Evolutionary conservation across 73 alveolate genomes (phyloP), one percentile per base, ranked within the genome.

Genomic region (Uronychia setigera): DNA sequence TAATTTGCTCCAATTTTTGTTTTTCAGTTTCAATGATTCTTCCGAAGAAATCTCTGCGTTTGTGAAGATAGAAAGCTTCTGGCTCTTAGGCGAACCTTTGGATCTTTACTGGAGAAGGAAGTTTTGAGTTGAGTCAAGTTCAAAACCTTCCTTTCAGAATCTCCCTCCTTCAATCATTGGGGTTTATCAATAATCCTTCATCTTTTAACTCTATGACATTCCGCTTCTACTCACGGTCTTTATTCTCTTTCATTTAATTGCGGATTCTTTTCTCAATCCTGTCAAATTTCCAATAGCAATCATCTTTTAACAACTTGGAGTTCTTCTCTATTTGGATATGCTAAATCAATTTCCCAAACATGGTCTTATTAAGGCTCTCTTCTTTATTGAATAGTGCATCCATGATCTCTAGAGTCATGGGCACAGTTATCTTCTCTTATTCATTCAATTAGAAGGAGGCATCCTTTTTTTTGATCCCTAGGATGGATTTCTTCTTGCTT

Each of bases 41-140:
- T 19, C 67, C 67, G 67, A 46, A 46, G 67, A 46, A 46, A 46
- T 46, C 67, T 19, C 67, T 5, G n/a, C 19, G 5, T 19, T 46
- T 46, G 67, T 46, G 67, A 19, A 46, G 67, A 19, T 46, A 46
- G 67, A 46, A 46, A 46, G 67, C 67, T 19, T 46, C 67, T 11
- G 67, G 67, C 67, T 46, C 67, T 19, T 46, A 46, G 67, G 67
- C 67, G 19, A 46, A 46, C 67, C 67, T 46, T 46, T 46, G 67
- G 67, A 46, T 46, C 19, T 46, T 46, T 11, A 46, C 67, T 19
- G 67, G 67, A 19, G 67, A 46, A 46, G 67, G 67, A 46, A 46
- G 67, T 46, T 46, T 46, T 19, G 5, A 19, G 67, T 46, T 46
- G n/a, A 46, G 67, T 19, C 19, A 11, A 5, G 67, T 46, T 19